Conservation (phyloP, 768 basidiomycete species). For the Tylopilus rubrobrunneus region DNA sequence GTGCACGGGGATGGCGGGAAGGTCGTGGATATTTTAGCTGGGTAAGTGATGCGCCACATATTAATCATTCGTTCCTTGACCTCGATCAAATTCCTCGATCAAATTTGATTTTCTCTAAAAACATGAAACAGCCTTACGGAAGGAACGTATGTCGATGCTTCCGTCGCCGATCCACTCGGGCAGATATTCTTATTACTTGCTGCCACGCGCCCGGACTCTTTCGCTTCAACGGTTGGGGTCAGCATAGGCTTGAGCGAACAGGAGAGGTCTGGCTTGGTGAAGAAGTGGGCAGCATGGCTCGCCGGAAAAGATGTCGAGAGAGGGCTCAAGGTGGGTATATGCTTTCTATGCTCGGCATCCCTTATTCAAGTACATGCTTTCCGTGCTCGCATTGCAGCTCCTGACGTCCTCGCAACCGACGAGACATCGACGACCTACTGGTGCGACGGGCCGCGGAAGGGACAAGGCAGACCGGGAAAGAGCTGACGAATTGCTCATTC, state of each 20-base stretch:
- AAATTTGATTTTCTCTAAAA: neutral
- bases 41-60: constrained; percentile 13
- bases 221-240: neutral
- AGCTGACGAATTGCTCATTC: constrained; percentile 25
- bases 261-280: constrained; percentile 55
- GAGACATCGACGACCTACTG: constrained; percentile 20
- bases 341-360: neutral
- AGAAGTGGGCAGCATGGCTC: constrained; percentile 82
- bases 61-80: neutral
- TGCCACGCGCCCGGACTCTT: constrained; percentile 7
- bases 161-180: constrained; percentile 23
- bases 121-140: constrained; percentile 21
- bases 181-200: constrained; percentile 27
- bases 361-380: neutral
- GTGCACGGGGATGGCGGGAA: constrained; percentile 15
- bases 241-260: constrained; percentile 15
- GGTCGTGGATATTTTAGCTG: constrained; percentile 22
- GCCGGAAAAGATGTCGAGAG: constrained; percentile 62
- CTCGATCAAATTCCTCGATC: no score
- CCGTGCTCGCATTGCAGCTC: constrained; percentile 8
- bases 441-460: constrained; percentile 14
- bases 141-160: constrained; percentile 23
- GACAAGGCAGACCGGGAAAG: constrained; percentile 26
- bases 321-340: constrained; percentile 58
- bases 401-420: constrained; percentile 18